These are phyloP conservation scores for Pholiota adiposa DNA, from an alignment of 1,284 basidiomycete genomes.

Conservation along the genomic window DNA sequence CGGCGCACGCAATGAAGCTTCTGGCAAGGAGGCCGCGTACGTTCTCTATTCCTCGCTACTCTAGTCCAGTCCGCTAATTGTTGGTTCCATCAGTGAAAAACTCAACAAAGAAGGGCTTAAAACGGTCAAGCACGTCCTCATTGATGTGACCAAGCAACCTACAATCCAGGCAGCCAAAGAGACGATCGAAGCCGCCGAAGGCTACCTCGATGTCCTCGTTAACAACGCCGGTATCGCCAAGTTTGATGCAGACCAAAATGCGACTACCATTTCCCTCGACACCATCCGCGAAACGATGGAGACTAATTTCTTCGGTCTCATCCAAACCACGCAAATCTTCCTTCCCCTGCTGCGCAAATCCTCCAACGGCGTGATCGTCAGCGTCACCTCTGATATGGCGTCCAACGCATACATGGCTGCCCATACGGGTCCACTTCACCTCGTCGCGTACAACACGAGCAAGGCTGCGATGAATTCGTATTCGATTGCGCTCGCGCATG, in stretches of 20 bases:
- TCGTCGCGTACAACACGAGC: slow-evolving; percentile 48
- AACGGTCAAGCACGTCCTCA: slow-evolving; percentile 19
- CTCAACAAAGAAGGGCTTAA: slow-evolving; percentile 18
- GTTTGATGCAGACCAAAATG: slow-evolving; percentile 37
- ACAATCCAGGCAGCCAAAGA: slow-evolving; percentile 39
- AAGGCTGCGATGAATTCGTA: slow-evolving; percentile 88
- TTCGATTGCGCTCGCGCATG: slow-evolving; percentile 83
- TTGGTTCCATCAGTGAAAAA: slow-evolving; percentile 15
- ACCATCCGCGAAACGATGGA: slow-evolving; percentile 37
- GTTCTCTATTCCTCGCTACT: neutral
- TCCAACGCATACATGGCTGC: slow-evolving; percentile 54
- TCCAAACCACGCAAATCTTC: slow-evolving; percentile 18
- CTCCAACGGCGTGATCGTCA: slow-evolving; percentile 16
- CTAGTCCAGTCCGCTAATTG: neutral
- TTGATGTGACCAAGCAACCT: slow-evolving; percentile 29
- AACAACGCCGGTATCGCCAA: slow-evolving; percentile 50
- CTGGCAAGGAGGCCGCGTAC: slow-evolving; percentile 24
- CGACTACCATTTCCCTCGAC: slow-evolving; percentile 33
- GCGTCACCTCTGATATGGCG: slow-evolving; percentile 45
- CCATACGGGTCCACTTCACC: slow-evolving; percentile 28
- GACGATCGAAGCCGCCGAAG: slow-evolving; percentile 43
- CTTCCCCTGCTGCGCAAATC: slow-evolving; percentile 22
- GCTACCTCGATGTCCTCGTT: slow-evolving; percentile 49
- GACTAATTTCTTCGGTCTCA: slow-evolving; percentile 19
- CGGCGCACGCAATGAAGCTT: slow-evolving; percentile 17